Evolutionary conservation across 106 monocot species (phyloP).

Genomic region (Narthecium ossifragum): DNA sequence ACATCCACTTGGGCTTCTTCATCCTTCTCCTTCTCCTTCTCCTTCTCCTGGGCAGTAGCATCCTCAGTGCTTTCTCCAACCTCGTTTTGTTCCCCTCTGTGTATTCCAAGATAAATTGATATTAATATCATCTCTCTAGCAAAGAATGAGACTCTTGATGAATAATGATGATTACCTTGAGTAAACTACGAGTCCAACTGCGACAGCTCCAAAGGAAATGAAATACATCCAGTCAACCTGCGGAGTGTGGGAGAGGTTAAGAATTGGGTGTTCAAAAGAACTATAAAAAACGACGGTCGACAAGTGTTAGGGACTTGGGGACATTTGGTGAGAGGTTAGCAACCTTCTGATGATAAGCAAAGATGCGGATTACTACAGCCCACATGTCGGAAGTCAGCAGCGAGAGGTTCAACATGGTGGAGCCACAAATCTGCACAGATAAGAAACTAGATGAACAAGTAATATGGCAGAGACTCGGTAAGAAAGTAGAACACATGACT

Average conservation of each 20-base stretch:
- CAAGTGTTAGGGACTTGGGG: neutral
- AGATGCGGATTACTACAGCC: constrained; percentile 89
- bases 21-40: constrained; percentile 42
- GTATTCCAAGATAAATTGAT: no score
- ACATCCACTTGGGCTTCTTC: no score
- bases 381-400: constrained; percentile 97
- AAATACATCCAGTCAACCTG: constrained; percentile 98
- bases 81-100: constrained; percentile 32
- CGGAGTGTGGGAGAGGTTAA: neutral
- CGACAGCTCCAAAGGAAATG: constrained; percentile 67
- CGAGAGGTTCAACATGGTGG: constrained; percentile 87
- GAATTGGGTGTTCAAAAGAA: neutral
- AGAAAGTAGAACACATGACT: neutral
- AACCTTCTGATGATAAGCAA: constrained; percentile 90
- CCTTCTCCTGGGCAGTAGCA: constrained; percentile 3
- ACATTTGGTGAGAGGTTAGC: no score
- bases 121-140: no score
- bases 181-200: constrained; percentile 58
- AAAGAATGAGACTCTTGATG: neutral
- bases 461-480: neutral
- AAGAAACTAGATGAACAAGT: neutral
- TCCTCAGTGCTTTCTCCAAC: constrained; percentile 23
- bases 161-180: constrained; percentile 36
- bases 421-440: constrained; percentile 65
- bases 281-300: neutral